Evolutionary conservation across 768 basidiomycete species (phyloP).

Genomic region (Mycena epipterygia): DNA sequence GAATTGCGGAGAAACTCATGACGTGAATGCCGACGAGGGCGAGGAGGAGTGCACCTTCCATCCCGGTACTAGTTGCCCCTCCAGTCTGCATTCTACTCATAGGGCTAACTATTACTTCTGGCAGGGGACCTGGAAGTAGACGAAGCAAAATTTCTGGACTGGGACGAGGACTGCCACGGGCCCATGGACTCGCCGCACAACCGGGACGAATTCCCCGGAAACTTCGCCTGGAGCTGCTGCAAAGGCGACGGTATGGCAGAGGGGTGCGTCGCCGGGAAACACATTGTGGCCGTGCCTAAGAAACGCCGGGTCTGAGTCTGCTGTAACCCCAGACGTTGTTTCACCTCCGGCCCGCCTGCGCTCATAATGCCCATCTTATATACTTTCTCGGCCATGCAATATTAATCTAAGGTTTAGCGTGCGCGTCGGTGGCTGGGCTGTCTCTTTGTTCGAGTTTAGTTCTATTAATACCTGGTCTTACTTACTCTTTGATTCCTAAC

Average conservation of each 20-base stretch:
- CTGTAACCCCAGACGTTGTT: constrained; percentile 1
- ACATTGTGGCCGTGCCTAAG: constrained; percentile 50
- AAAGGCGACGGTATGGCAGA: constrained; percentile 49
- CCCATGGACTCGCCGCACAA: constrained; percentile 59
- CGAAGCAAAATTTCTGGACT: constrained; percentile 57
- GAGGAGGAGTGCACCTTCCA: constrained; percentile 64
- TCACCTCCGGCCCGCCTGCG: neutral
- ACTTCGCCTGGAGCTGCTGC: constrained; percentile 68
- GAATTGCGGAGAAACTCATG: constrained; percentile 64
- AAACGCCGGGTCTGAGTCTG: constrained; percentile 44
- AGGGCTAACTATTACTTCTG: neutral
- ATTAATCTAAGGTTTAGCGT: constrained; percentile 6
- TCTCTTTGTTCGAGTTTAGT: neutral
- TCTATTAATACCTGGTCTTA: constrained; percentile 6
- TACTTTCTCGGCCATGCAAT: constrained; percentile 18
- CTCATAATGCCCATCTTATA: neutral
- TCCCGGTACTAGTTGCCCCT: constrained; percentile 56
- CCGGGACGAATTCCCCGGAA: constrained; percentile 58
- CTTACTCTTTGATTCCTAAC: neutral
- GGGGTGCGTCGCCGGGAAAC: constrained; percentile 58
- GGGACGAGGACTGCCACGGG: constrained; percentile 63
- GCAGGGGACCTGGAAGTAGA: constrained; percentile 58
- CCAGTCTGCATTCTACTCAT: neutral
- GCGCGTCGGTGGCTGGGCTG: neutral
- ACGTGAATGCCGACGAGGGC: constrained; percentile 51